Evolutionary conservation across 352 stramenopile genomes (phyloP).

Genomic region (Bremia lactucae): DNA sequence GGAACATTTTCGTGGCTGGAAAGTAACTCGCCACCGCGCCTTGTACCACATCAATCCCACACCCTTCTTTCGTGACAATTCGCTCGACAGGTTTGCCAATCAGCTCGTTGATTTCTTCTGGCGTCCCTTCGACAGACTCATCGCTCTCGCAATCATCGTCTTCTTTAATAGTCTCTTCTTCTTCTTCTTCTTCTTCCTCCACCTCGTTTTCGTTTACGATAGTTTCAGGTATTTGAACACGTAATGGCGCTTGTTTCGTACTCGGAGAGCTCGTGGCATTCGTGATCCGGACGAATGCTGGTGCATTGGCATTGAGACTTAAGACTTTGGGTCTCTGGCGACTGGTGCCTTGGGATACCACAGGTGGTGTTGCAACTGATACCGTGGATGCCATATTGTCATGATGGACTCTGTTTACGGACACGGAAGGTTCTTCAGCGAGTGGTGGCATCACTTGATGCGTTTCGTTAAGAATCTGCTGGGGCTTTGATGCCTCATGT

Average conservation of each 20-base stretch:
- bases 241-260: slow-evolving; percentile 11
- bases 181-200: slow-evolving; percentile 13
- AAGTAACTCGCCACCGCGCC: slow-evolving; percentile 63
- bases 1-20: slow-evolving; percentile 64
- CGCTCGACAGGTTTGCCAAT: slow-evolving; percentile 37
- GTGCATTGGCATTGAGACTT: slow-evolving; percentile 36
- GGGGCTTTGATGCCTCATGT: slow-evolving; percentile 10
- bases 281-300: slow-evolving; percentile 10
- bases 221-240: slow-evolving; percentile 12
- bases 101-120: slow-evolving; percentile 35
- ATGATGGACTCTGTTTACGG: slow-evolving; percentile 10
- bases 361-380: neutral
- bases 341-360: slow-evolving; percentile 6
- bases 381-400: slow-evolving; percentile 1
- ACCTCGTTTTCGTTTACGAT: slow-evolving; percentile 12
- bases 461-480: slow-evolving; percentile 2
- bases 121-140: slow-evolving; percentile 3
- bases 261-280: no score
- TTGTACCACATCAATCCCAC: slow-evolving; percentile 22
- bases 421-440: no score
- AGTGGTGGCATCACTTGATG: no score
- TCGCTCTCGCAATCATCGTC: slow-evolving; percentile 14
- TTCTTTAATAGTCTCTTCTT: slow-evolving; percentile 12
- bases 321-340: slow-evolving; percentile 19
- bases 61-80: slow-evolving; percentile 20